These are phyloP conservation scores for Stereocaulon alpinum DNA, from an alignment of 495 filamentous ascomycete genomes.

Conservation along the genomic window DNA sequence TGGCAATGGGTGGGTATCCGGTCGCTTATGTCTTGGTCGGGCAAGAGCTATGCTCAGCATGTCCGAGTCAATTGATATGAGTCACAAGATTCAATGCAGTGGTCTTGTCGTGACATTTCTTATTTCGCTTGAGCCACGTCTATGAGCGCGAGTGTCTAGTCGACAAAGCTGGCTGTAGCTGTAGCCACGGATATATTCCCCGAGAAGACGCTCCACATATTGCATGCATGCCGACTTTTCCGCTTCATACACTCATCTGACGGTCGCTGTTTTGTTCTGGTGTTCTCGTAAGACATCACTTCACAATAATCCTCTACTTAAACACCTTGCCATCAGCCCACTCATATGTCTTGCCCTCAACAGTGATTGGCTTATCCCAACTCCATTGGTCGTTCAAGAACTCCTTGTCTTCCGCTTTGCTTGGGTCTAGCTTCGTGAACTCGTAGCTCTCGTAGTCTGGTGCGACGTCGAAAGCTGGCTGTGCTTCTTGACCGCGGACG, in stretches of 20 bases:
- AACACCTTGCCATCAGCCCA: constrained; percentile 92
- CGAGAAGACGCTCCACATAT: background rate
- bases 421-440: constrained; percentile 89
- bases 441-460: constrained; percentile 95
- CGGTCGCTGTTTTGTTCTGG: too few species aligned
- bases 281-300: background rate
- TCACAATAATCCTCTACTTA: constrained; percentile 37
- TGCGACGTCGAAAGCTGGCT: constrained; percentile 87
- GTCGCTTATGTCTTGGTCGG: too few species aligned
- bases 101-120: too few species aligned
- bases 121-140: too few species aligned
- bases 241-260: background rate
- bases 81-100: too few species aligned
- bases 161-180: background rate
- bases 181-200: background rate
- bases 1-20: too few species aligned
- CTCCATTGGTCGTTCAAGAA: constrained; percentile 82
- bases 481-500: constrained; percentile 78
- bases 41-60: too few species aligned
- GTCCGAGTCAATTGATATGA: too few species aligned
- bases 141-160: background rate
- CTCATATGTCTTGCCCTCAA: constrained; percentile 70
- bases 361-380: constrained; percentile 69
- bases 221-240: background rate
- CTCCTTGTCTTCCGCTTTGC: constrained; percentile 68